Conservation (phyloP, 768 basidiomycete genomes). For the Suillus brevipes region DNA sequence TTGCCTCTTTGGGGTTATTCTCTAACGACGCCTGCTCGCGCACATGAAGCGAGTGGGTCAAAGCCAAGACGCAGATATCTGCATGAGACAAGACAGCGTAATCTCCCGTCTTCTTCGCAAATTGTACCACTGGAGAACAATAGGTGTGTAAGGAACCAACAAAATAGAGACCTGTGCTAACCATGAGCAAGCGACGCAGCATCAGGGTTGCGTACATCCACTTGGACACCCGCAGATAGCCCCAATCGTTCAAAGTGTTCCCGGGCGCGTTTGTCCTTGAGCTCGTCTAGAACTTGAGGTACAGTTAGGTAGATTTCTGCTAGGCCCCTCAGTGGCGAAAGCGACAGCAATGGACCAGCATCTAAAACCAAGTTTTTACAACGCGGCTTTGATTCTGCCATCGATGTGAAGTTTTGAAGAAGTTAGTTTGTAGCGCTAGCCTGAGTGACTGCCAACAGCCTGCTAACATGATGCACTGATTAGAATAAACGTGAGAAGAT, state of each 20-base stretch:
- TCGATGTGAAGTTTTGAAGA: constrained; percentile 15
- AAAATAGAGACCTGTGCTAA: constrained; percentile 28
- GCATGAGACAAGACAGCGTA: constrained; percentile 88
- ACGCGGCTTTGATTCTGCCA: constrained; percentile 37
- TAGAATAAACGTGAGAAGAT: constrained; percentile 7
- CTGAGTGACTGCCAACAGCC: background rate
- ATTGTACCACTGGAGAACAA: constrained; percentile 68
- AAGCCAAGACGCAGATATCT: constrained; percentile 87
- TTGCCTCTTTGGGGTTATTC: constrained; percentile 31
- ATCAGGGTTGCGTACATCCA: constrained; percentile 71
- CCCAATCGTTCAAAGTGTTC: constrained; percentile 84
- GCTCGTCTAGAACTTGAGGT: constrained; percentile 85
- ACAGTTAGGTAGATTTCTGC: constrained; percentile 85
- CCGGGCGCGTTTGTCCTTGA: constrained; percentile 85
- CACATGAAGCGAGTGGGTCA: constrained; percentile 78
- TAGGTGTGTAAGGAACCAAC: constrained; percentile 11
- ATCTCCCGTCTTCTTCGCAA: constrained; percentile 96
- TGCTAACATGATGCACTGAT: background rate
- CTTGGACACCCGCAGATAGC: constrained; percentile 71
- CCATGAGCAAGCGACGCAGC: constrained; percentile 65
- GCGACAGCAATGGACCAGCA: constrained; percentile 87
- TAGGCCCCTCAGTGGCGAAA: constrained; percentile 86
- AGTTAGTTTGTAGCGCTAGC: background rate
- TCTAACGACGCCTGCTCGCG: constrained; percentile 38
- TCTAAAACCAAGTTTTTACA: constrained; percentile 88